phyloP scores from a whole-genome alignment of 2,329 filamentous ascomycete species.

The Exophiala xenobiotica region DNA sequence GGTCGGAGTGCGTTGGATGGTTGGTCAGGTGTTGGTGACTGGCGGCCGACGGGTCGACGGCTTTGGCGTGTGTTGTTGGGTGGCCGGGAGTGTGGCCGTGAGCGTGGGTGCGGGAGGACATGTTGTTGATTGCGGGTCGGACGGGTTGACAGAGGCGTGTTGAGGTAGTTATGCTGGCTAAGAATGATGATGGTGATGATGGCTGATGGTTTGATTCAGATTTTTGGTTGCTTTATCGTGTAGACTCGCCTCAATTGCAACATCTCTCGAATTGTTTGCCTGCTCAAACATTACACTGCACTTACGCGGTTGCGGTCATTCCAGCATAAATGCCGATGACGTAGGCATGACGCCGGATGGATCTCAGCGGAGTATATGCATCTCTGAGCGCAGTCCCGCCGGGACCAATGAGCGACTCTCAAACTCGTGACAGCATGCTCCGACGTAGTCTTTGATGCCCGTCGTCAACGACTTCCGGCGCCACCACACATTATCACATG shows the following conservation, averaged over 20 bases:
- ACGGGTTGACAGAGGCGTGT: background rate
- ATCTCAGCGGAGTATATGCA: no score
- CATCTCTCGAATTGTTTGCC: no score
- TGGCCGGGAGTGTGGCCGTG: constrained; percentile 3
- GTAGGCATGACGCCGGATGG: background rate
- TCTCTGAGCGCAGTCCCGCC: no score
- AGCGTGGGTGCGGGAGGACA: background rate
- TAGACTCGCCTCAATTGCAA: no score
- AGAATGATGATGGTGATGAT: background rate
- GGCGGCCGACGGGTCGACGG: background rate
- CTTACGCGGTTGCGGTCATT: background rate
- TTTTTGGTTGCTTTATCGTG: no score
- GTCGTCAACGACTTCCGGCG: no score
- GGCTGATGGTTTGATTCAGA: background rate
- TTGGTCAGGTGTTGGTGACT: background rate
- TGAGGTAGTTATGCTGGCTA: background rate
- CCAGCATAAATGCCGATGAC: background rate
- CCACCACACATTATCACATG: no score
- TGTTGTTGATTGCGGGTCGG: background rate
- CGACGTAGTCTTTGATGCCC: no score
- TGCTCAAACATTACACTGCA: no score
- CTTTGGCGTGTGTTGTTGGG: background rate
- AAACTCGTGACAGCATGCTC: no score
- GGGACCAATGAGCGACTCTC: no score
- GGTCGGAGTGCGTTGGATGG: background rate